Percentiles rank a stretch among this genome's conserved stretches.
phyloP scores from a whole-genome alignment of 179 eudicot genomes.

The Spergularia azorica region DNA sequence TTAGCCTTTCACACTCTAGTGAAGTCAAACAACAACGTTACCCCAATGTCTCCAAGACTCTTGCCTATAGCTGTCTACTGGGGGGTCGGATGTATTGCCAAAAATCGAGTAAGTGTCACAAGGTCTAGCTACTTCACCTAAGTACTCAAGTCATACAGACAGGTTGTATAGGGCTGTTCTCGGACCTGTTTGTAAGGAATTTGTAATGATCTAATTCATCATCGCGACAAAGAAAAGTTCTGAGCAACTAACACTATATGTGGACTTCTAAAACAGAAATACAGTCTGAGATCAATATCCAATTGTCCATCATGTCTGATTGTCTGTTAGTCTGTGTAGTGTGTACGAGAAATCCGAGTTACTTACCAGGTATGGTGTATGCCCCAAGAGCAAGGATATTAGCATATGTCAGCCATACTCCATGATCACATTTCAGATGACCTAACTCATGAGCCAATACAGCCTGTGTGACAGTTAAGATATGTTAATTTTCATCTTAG shows the following conservation, averaged over 20 bases:
- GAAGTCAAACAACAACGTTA: neutral
- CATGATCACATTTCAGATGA: slow-evolving; percentile 98
- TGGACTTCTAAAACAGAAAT: neutral
- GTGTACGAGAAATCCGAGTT: neutral
- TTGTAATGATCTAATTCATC: too few relatives aligned
- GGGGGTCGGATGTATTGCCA: too few relatives aligned
- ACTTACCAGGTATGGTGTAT: slow-evolving; percentile 78
- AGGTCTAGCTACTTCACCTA: too few relatives aligned
- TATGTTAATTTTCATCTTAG: neutral
- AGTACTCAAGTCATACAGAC: too few relatives aligned
- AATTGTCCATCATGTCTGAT: too few relatives aligned
- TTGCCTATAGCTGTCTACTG: too few relatives aligned
- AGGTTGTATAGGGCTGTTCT: too few relatives aligned
- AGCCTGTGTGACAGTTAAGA: slow-evolving; percentile 54
- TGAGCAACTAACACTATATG: neutral
- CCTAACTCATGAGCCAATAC: slow-evolving; percentile 99
- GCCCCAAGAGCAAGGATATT: slow-evolving; percentile 91
- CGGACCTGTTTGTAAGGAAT: too few relatives aligned
- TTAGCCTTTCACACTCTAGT: neutral
- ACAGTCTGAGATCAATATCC: too few relatives aligned
- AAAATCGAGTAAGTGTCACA: too few relatives aligned
- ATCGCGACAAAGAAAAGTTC: neutral
- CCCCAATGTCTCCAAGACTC: too few relatives aligned
- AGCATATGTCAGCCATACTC: slow-evolving; percentile 93
- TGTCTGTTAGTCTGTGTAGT: neutral